phyloP scores from a whole-genome alignment of 2,329 filamentous ascomycete species.

The Arthrinium phaeospermum region DNA sequence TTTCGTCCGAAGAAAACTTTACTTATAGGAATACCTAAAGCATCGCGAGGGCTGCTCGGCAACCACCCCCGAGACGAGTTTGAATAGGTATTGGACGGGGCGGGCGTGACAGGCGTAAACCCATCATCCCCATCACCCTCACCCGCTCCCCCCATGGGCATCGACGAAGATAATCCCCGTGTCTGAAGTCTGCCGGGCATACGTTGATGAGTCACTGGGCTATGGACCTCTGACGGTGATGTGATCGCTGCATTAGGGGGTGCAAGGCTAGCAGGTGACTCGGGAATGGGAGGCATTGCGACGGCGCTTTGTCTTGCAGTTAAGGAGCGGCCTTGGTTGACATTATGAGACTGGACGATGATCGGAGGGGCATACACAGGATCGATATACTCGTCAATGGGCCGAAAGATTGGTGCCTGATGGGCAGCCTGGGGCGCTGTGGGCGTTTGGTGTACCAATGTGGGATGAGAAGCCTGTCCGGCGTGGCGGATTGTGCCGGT shows the following conservation, averaged over 20 bases:
- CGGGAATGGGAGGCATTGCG: conserved; percentile 25
- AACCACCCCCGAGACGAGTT: conserved; percentile 19
- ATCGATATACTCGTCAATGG: conserved; percentile 30
- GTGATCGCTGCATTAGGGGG: neutral
- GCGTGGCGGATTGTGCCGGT: conserved; percentile 20
- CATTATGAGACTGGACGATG: conserved; percentile 24
- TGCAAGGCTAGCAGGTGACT: conserved; percentile 18
- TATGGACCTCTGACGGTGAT: neutral
- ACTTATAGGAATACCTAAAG: conserved; percentile 37
- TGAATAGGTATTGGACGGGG: conserved; percentile 31
- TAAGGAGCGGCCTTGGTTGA: conserved; percentile 18
- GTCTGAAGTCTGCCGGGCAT: conserved; percentile 27
- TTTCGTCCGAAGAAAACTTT: conserved; percentile 26
- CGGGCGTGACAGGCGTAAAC: conserved; percentile 37
- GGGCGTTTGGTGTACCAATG: conserved; percentile 22
- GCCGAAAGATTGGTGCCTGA: conserved; percentile 31
- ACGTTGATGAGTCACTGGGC: conserved; percentile 28
- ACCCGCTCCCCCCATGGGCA: conserved; percentile 22
- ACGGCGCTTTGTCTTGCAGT: conserved; percentile 22
- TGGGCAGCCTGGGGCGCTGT: conserved; percentile 28
- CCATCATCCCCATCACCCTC: conserved; percentile 32
- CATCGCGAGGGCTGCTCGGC: conserved; percentile 34
- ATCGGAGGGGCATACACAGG: conserved; percentile 31
- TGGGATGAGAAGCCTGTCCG: conserved; percentile 31
- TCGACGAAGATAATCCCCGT: conserved; percentile 29